Base-by-base conservation (phyloP, 2,329 filamentous ascomycete species). In the Aspergillus quadrilineatus region DNA sequence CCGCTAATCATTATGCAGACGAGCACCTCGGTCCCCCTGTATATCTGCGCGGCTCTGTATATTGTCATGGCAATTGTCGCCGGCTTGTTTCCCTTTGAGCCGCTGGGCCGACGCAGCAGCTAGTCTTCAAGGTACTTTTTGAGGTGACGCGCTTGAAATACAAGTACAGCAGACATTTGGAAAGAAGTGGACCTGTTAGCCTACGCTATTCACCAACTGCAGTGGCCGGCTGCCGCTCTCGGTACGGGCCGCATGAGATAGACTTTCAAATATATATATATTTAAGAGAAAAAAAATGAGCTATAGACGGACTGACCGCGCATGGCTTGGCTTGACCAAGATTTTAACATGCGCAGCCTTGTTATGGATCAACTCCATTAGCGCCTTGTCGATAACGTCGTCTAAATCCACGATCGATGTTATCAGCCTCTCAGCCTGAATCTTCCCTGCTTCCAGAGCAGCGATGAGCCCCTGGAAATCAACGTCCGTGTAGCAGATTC, bases 1-100 rank as follows among this genome's bases (percentile, higher is more conserved):
- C 9, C 1, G 4, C 39, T 44, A 17, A 52, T 10, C 1, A 28
- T 0, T 22, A 37, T 14, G 22, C 22, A 66, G 63, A 72, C 69
- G 3, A 61, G 53, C 1, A 73, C 72, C 0, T 57, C 69, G 1
- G 72, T 73, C 5, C 72, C 72, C 0, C 71, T 75, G 26, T 75
- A 67, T 30, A 71, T 74, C 17, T 74, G 72, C 51, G 72, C 70
- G 0, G 65, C 64, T 0, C 58, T 75, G 1, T 74, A 72, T 49
- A 69, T 73, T 45, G 67, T 70, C 15, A 73, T 74, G 69, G 72
- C 70, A 14, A 64, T 68, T 3, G 58, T 69, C 12, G 58, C 66
- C 1, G 60, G 36, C 6, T 43, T 44, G 5, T 55, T 69, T n/a
- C 66, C 64, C 4, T 67, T 67, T 28, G 67, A 67, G 34, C 50